These are phyloP conservation scores for Cladosporium cucumerinum DNA, from an alignment of 2,329 filamentous ascomycete genomes.

Conservation along the genomic window DNA sequence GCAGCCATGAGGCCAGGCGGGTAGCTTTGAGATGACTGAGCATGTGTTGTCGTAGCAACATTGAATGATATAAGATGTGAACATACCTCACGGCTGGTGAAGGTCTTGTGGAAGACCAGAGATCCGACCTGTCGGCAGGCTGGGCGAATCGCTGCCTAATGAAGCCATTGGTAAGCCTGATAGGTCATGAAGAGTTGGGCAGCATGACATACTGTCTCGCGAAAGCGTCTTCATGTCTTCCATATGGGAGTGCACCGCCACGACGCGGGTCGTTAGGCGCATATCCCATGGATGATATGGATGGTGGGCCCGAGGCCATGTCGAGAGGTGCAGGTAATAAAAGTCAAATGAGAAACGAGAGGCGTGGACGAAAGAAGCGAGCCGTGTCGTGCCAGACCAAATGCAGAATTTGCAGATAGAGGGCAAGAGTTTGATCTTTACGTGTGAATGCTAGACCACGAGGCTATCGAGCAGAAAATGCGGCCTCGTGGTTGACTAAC, in stretches of 20 bases:
- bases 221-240: constrained; percentile 22
- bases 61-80: constrained; percentile 16
- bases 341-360: constrained; percentile 12
- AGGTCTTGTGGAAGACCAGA: constrained; percentile 28
- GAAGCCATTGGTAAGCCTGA: constrained; percentile 8
- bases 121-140: constrained; percentile 25
- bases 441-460: constrained; percentile 12
- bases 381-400: constrained; percentile 12
- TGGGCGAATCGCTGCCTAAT: constrained; percentile 28
- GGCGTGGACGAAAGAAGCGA: constrained; percentile 6
- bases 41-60: constrained; percentile 19
- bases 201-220: constrained; percentile 22
- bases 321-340: constrained; percentile 14
- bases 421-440: constrained; percentile 1
- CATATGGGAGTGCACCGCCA: constrained; percentile 16
- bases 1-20: constrained; percentile 26
- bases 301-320: constrained; percentile 21
- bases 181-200: neutral
- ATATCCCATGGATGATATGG: constrained; percentile 27
- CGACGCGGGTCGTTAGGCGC: constrained; percentile 22
- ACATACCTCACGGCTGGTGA: constrained; percentile 30
- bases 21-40: constrained; percentile 28
- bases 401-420: constrained; percentile 13
- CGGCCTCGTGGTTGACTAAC: constrained; percentile 16
- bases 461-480: constrained; percentile 16